Conservation (phyloP, 441 rosid species). For the Erysimum pusillum region DNA sequence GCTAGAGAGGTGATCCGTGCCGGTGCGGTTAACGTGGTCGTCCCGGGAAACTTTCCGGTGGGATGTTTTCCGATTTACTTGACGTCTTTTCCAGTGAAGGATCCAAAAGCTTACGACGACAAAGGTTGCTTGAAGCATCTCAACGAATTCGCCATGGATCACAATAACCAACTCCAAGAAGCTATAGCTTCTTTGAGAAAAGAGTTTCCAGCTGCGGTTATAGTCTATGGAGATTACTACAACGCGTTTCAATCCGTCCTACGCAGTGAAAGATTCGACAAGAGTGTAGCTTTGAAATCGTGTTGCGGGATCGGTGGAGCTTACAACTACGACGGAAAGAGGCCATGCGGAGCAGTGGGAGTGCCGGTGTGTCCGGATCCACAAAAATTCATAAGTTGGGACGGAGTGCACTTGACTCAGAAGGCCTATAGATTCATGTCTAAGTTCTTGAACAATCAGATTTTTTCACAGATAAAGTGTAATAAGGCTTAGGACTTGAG, state of each 20-base stretch:
- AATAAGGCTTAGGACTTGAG: background rate
- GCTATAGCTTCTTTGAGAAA: slow-evolving; percentile 45
- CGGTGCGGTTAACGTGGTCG: slow-evolving; percentile 46
- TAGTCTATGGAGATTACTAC: slow-evolving; percentile 51
- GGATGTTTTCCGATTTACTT: slow-evolving; percentile 54
- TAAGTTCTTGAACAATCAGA: slow-evolving; percentile 41
- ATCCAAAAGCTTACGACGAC: slow-evolving; percentile 50
- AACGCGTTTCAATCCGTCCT: slow-evolving; percentile 48
- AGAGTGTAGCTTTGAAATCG: slow-evolving; percentile 45
- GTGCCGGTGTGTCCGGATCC: slow-evolving; percentile 49
- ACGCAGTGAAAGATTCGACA: slow-evolving; percentile 46
- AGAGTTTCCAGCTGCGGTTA: slow-evolving; percentile 38
- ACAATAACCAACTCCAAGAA: slow-evolving; percentile 46
- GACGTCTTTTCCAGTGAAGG: slow-evolving; percentile 31
- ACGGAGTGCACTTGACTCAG: slow-evolving; percentile 56
- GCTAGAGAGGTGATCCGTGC: slow-evolving; percentile 44
- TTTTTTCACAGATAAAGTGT: slow-evolving; percentile 46
- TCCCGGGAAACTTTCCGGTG: slow-evolving; percentile 53
- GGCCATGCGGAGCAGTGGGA: slow-evolving; percentile 38
- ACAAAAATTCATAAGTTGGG: slow-evolving; percentile 47
- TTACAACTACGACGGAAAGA: slow-evolving; percentile 39
- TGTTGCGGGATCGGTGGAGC: slow-evolving; percentile 56
- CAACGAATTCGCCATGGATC: slow-evolving; percentile 46
- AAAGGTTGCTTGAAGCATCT: slow-evolving; percentile 48
- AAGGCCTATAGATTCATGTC: slow-evolving; percentile 47